Evolutionary conservation across 1,139 yeast genomes (phyloP), one percentile per base, ranked within the genome.

Genomic region (Hanseniaspora sp.): DNA sequence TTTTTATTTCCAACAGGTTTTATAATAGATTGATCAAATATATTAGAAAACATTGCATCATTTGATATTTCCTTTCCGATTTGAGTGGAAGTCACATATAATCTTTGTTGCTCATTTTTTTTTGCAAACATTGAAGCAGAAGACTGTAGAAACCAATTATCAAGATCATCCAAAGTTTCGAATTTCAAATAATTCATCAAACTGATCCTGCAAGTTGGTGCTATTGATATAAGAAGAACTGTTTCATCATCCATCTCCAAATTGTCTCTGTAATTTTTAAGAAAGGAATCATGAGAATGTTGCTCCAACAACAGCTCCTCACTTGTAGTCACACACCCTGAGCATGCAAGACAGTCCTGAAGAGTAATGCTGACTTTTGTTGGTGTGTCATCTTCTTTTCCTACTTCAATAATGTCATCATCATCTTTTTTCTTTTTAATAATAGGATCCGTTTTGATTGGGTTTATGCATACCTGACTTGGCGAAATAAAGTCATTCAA

Each of bases 301-400:
- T 87, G 83, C 3, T 95, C 87, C 44, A 92, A 86, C 53, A 92
- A 71, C 23, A 92, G 90, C 60, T 90, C 95, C 65, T 92, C 99
- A 13, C 96, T 95, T 11, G 95, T 86, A 0, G 98, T 92, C 58
- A 92, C 88, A 67, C 99, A 92, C 1, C 99, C 99, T 3, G 95
- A 82, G 64, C 99, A 92, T 0, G 98, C 98, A 53, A 92, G 72
- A 68, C 99, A 92, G 71, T 92, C 99, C 9, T 90, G 82, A 46
- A 92, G 70, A 2, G 95, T 84, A 53, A 92, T 92, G 61, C 86
- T 92, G 0, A 96, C 98, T 48, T 90, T 83, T 18, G 44, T 44
- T 3, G 52, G 46, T 5, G 15, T 35, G 46, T 72, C 72, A 15
- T 74, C 70, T 58, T 83, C 86, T 48, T 74, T 72, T 4, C 82